These are phyloP conservation scores for Chytriomyces hyalinus DNA, from an alignment of 192 early-diverging fungal genomes.

Conservation along the genomic window DNA sequence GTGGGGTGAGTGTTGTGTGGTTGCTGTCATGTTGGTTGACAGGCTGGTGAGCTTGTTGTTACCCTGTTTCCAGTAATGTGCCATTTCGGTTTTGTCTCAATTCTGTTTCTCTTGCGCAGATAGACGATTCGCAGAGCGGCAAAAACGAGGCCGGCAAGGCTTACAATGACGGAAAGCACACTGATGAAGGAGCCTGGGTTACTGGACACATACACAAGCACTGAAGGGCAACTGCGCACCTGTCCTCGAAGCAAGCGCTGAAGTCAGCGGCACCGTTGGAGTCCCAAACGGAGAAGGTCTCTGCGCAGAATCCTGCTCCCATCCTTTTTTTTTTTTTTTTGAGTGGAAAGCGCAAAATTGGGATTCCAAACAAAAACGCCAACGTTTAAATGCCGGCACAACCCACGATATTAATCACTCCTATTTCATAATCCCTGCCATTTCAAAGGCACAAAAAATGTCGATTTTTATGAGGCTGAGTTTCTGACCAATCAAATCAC, in stretches of 20 bases:
- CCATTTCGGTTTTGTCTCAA: not conserved
- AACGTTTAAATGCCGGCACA: not conserved
- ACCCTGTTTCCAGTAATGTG: conserved; percentile 24
- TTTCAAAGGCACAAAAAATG: not conserved
- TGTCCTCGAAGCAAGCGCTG: conserved; percentile 27
- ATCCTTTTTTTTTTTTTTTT: not conserved
- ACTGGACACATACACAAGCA: not conserved
- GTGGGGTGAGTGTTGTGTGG: not conserved
- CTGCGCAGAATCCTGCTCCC: conserved; percentile 2
- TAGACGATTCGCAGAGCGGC: conserved; percentile 11
- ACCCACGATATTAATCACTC: not conserved
- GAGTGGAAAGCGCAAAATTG: not conserved
- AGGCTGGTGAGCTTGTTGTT: not conserved
- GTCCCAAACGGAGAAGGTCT: conserved; percentile 19
- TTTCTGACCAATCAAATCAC: too few relatives aligned
- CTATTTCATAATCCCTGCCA: not conserved
- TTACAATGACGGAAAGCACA: not conserved
- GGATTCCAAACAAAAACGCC: not conserved
- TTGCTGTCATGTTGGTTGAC: not conserved
- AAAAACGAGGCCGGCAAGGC: conserved; percentile 14
- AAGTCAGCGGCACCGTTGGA: conserved; percentile 18
- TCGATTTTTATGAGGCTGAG: not conserved
- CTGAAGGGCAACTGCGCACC: conserved; percentile 1
- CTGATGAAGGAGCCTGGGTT: not conserved
- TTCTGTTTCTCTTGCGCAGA: not conserved